Conservation (phyloP, 306 rosid species). For the Fagus crenata region DNA sequence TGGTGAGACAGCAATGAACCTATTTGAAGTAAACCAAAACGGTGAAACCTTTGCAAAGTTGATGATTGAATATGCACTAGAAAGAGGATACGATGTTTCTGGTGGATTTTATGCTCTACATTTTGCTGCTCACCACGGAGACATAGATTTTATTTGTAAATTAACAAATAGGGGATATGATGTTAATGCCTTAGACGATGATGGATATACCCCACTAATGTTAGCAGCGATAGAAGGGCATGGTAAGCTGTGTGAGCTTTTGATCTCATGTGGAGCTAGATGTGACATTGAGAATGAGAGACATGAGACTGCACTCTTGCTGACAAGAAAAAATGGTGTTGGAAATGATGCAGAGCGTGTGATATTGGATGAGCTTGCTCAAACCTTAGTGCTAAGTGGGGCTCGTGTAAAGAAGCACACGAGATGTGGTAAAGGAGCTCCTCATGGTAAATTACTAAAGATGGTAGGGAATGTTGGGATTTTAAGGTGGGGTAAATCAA, state of each 20-base stretch:
- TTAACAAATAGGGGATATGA: constrained; percentile 38
- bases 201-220: constrained; percentile 61
- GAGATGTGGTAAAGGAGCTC: constrained; percentile 59
- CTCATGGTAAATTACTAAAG: constrained; percentile 40
- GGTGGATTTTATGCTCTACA: constrained; percentile 42
- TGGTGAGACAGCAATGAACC: constrained; percentile 47
- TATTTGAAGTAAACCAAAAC: constrained; percentile 36
- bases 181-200: constrained; percentile 42
- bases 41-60: constrained; percentile 40
- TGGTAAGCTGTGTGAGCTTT: constrained; percentile 41
- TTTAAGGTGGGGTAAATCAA: constrained; percentile 62
- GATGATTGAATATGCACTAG: constrained; percentile 39
- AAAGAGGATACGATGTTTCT: constrained; percentile 14
- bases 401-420: constrained; percentile 57
- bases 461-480: constrained; percentile 50
- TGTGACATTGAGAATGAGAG: constrained; percentile 45
- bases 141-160: constrained; percentile 27
- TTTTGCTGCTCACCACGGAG: constrained; percentile 42
- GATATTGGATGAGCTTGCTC: constrained; percentile 51
- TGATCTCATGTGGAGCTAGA: constrained; percentile 52
- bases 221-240: constrained; percentile 56
- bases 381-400: constrained; percentile 42
- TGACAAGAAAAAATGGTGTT: constrained; percentile 39
- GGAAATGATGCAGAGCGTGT: constrained; percentile 50
- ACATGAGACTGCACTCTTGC: constrained; percentile 49